A percentile compares a stretch with the other conserved stretches of the same genome.
phyloP scores from a whole-genome alignment of 371 early-diverging fungal species.

The Mucor ambiguus region DNA sequence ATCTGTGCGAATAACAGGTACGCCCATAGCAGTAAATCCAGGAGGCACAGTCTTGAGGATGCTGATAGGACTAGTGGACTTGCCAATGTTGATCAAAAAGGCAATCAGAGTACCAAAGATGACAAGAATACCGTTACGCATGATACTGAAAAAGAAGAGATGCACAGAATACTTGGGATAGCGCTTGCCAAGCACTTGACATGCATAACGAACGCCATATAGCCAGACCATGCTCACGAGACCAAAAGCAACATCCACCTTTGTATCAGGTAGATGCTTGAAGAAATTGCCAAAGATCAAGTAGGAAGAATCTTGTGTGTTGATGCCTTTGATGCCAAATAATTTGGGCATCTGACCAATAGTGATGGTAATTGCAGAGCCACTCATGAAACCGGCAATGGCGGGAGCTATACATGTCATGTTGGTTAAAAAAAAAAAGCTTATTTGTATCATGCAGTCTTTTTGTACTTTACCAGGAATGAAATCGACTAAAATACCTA shows the following conservation, averaged over 20 bases:
- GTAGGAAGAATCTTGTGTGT: slow-evolving; percentile 60
- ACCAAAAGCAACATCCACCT: slow-evolving; percentile 55
- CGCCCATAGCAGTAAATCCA: slow-evolving; percentile 63
- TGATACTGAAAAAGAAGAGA: slow-evolving; percentile 53
- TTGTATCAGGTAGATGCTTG: slow-evolving; percentile 35
- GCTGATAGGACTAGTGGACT: slow-evolving; percentile 32
- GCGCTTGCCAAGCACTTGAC: slow-evolving; percentile 33
- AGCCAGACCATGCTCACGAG: slow-evolving; percentile 41
- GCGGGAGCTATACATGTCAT: too few relatives aligned
- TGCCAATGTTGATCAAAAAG: slow-evolving; percentile 36
- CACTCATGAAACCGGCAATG: slow-evolving; percentile 76
- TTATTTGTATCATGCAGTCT: neutral
- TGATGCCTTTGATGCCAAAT: slow-evolving; percentile 65
- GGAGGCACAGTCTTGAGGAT: slow-evolving; percentile 70
- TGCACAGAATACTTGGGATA: slow-evolving; percentile 31
- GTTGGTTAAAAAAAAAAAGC: neutral
- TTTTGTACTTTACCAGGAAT: slow-evolving; percentile 55
- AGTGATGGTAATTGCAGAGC: slow-evolving; percentile 71
- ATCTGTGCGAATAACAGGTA: slow-evolving; percentile 45
- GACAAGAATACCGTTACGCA: slow-evolving; percentile 49
- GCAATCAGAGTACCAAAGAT: slow-evolving; percentile 48
- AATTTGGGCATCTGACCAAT: slow-evolving; percentile 72
- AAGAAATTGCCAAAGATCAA: slow-evolving; percentile 56
- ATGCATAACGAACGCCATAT: slow-evolving; percentile 30
- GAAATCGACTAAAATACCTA: slow-evolving; percentile 88